phyloP scores from a whole-genome alignment of 2,329 filamentous ascomycete genomes.

The Hymenoscyphus fructigenus region DNA sequence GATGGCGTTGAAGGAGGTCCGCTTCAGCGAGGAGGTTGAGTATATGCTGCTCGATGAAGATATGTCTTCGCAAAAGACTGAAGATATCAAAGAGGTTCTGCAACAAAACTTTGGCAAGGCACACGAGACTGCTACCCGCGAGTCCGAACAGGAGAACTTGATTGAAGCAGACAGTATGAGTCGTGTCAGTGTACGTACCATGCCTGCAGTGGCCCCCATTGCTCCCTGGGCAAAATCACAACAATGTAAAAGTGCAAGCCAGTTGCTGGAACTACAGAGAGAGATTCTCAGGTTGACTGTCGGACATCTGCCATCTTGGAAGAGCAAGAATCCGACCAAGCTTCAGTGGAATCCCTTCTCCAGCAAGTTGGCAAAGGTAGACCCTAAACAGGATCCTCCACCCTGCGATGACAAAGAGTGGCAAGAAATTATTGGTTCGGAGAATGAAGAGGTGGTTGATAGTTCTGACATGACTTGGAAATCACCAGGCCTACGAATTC shows the following conservation, averaged over 20 bases:
- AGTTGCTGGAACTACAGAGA: conserved; percentile 37
- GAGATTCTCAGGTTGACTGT: conserved; percentile 27
- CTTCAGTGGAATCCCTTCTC: conserved; percentile 47
- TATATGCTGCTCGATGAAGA: conserved; percentile 20
- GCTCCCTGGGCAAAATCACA: conserved; percentile 46
- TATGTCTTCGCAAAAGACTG: conserved; percentile 6
- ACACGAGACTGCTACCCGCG: conserved; percentile 21
- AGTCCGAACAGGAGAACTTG: conserved; percentile 35
- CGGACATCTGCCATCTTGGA: conserved; percentile 40
- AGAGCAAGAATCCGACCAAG: conserved; percentile 40
- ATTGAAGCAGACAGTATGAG: conserved; percentile 39
- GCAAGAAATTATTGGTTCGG: conserved; percentile 38
- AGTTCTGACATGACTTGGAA: conserved; percentile 48
- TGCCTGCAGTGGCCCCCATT: conserved; percentile 44
- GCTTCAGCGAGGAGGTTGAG: conserved; percentile 32
- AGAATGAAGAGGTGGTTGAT: conserved; percentile 36
- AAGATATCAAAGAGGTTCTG: conserved; percentile 24
- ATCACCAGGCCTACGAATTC: conserved; percentile 45
- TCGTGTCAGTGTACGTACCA: conserved; percentile 47
- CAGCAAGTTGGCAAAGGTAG: conserved; percentile 36
- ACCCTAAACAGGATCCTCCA: conserved; percentile 39
- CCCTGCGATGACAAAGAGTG: conserved; percentile 41
- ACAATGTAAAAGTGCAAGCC: conserved; percentile 13
- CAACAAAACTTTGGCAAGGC: conserved; percentile 29
- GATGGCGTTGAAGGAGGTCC: conserved; percentile 23